These are phyloP conservation scores for Phytophthora agathidicida DNA, from an alignment of 352 stramenopile species.

Conservation along the genomic window DNA sequence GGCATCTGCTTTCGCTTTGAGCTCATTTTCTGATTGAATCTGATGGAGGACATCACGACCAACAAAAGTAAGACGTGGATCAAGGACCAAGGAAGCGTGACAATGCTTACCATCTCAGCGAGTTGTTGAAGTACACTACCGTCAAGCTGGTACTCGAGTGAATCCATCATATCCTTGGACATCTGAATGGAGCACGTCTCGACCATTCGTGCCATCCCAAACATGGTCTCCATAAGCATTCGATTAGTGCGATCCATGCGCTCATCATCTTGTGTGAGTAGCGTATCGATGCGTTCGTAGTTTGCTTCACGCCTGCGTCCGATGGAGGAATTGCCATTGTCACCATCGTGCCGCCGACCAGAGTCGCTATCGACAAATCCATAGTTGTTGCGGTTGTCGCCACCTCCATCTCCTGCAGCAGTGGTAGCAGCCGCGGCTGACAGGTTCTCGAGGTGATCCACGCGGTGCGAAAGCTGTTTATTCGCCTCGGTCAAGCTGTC, in stretches of 20 bases:
- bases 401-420: constrained; percentile 9
- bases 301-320: constrained; percentile 35
- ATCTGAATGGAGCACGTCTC: constrained; percentile 86
- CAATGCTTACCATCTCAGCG: constrained; percentile 53
- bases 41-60: constrained; percentile 3
- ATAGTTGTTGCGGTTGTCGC: constrained; percentile 4
- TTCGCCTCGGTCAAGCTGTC: constrained; percentile 83
- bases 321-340: constrained; percentile 1
- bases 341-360: constrained; percentile 1
- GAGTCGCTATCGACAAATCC: constrained; percentile 8
- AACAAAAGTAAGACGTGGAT: neutral
- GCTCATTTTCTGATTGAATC: constrained; percentile 68
- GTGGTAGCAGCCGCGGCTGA: constrained; percentile 29
- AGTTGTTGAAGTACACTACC: constrained; percentile 64
- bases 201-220: constrained; percentile 87
- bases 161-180: constrained; percentile 84
- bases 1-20: constrained; percentile 51
- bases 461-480: constrained; percentile 59
- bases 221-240: constrained; percentile 84
- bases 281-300: constrained; percentile 64
- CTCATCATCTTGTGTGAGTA: constrained; percentile 57
- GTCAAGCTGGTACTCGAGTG: constrained; percentile 78
- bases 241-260: constrained; percentile 71
- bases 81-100: neutral
- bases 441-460: constrained; percentile 70